Conservation (phyloP, 495 filamentous ascomycete genomes). For the Tuber borchii region DNA sequence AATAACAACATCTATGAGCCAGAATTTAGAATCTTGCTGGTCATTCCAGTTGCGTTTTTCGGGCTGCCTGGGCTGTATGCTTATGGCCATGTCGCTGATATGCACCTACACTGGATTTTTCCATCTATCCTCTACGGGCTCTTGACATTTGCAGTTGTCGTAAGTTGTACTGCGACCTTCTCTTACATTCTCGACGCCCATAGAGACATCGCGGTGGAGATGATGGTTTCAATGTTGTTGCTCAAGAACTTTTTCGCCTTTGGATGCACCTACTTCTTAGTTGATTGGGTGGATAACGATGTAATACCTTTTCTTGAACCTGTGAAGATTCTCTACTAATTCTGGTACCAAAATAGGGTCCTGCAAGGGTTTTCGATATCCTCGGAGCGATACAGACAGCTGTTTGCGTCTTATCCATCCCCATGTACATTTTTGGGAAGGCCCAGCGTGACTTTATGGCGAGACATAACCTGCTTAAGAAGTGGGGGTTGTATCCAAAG, state of each 20-base stretch:
- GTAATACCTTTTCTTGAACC: constrained; percentile 9
- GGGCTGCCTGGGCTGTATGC: constrained; percentile 46
- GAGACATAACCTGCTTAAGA: constrained; percentile 33
- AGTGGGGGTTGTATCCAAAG: constrained; percentile 39
- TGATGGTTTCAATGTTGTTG: constrained; percentile 46
- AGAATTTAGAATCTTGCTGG: constrained; percentile 51
- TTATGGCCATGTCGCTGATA: constrained; percentile 45
- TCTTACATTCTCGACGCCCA: constrained; percentile 48
- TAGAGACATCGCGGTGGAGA: constrained; percentile 46
- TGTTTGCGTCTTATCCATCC: constrained; percentile 43
- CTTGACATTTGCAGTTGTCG: constrained; percentile 46
- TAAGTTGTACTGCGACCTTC: constrained; percentile 45
- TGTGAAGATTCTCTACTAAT: background rate
- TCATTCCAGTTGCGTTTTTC: constrained; percentile 44
- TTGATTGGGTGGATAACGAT: constrained; percentile 43
- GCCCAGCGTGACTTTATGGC: constrained; percentile 35
- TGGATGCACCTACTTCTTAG: constrained; percentile 47
- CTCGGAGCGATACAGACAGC: constrained; percentile 45
- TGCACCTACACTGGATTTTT: constrained; percentile 44
- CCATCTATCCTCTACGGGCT: constrained; percentile 46
- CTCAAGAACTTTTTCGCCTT: constrained; percentile 48
- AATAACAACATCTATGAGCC: constrained; percentile 53
- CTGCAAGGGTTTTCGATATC: constrained; percentile 45
- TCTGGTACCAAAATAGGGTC: constrained; percentile 27
- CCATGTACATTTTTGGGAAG: constrained; percentile 48